phyloP scores from a whole-genome alignment of 108 stramenopile species.

The Fragilariopsis cylindrus region DNA sequence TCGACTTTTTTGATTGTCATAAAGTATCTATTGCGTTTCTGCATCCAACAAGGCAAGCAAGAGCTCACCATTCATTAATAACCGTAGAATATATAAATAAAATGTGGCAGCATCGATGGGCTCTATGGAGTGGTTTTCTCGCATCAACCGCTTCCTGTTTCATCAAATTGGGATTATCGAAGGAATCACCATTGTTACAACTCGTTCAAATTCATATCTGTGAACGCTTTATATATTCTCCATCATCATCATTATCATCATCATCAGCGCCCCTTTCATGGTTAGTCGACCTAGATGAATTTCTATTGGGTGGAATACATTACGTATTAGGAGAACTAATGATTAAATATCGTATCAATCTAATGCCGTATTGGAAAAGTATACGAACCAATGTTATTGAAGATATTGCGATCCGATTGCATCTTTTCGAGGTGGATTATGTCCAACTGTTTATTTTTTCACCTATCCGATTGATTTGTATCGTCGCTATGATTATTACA shows the following conservation, averaged over 20 bases:
- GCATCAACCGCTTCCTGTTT: slow-evolving; percentile 68
- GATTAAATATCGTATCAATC: slow-evolving; percentile 31
- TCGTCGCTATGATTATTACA: slow-evolving; percentile 56
- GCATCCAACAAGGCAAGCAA: too few relatives aligned
- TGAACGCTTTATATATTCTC: neutral
- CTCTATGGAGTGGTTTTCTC: slow-evolving; percentile 56
- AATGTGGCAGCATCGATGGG: slow-evolving; percentile 44
- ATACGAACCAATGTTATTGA: neutral
- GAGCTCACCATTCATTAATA: too few relatives aligned
- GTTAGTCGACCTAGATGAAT: slow-evolving; percentile 28
- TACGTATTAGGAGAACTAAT: slow-evolving; percentile 28
- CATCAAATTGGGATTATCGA: slow-evolving; percentile 51
- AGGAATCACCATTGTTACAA: slow-evolving; percentile 1
- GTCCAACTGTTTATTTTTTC: slow-evolving; percentile 27
- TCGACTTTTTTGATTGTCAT: too few relatives aligned
- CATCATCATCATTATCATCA: too few relatives aligned
- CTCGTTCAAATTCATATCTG: neutral
- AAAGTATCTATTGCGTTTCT: too few relatives aligned
- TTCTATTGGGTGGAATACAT: slow-evolving; percentile 3
- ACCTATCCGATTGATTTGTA: slow-evolving; percentile 40
- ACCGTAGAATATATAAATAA: neutral
- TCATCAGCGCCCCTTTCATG: neutral
- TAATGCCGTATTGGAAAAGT: slow-evolving; percentile 28
- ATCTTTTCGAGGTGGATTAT: slow-evolving; percentile 36
- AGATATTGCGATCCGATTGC: slow-evolving; percentile 10